phyloP scores from a whole-genome alignment of 768 basidiomycete species.

The Pholiota microspora region DNA sequence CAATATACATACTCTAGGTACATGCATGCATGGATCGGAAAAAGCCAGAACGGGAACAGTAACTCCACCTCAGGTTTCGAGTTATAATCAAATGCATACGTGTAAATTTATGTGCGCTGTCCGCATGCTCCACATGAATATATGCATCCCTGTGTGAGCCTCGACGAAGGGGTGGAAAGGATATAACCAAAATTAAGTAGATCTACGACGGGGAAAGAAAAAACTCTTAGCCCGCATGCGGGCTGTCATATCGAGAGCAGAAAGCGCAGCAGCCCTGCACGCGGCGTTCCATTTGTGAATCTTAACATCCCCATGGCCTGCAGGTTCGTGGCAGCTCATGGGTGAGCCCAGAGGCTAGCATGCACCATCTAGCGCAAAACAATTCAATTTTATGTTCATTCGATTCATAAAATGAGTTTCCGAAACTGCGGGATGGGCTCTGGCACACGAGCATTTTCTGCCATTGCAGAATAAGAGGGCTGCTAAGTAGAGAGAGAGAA shows the following conservation, averaged over 20 bases:
- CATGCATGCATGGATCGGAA: too few relatives aligned
- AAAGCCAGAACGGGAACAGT: neutral
- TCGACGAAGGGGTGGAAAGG: neutral
- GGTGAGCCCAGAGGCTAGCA: too few relatives aligned
- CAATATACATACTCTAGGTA: too few relatives aligned
- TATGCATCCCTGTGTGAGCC: neutral
- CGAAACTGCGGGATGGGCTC: too few relatives aligned
- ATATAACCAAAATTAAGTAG: neutral
- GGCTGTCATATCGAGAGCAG: neutral
- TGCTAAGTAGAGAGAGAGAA: too few relatives aligned
- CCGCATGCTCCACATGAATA: neutral
- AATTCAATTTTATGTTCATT: too few relatives aligned
- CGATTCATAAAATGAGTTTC: too few relatives aligned
- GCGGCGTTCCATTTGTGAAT: neutral
- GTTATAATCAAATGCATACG: neutral
- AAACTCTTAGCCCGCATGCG: neutral
- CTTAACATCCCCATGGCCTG: too few relatives aligned
- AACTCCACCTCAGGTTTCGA: neutral
- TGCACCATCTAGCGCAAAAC: too few relatives aligned
- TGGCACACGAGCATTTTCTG: too few relatives aligned
- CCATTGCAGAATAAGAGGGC: too few relatives aligned
- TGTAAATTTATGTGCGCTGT: neutral
- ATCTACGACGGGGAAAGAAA: neutral
- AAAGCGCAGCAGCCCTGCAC: neutral
- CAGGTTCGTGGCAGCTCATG: too few relatives aligned